phyloP scores from a whole-genome alignment of 208 protist species.

The Herpetomonas tarakana region DNA sequence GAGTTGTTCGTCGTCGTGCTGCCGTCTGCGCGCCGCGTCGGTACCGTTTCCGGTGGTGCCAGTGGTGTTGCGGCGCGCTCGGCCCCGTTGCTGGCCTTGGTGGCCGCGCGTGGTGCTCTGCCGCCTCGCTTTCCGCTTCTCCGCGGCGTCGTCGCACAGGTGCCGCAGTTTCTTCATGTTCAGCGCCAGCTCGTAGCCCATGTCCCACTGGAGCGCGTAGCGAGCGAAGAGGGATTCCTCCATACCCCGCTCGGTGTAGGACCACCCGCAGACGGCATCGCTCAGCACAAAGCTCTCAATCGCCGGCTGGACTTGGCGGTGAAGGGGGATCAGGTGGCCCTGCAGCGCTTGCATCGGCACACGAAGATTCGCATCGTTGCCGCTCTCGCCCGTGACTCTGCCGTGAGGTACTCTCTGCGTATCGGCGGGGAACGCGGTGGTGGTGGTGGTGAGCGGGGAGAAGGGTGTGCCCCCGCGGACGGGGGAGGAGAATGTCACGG shows the following conservation, averaged over 20 bases:
- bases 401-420: too few species aligned
- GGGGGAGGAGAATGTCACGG: not conserved
- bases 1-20: not conserved
- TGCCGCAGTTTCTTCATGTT: constrained; percentile 48
- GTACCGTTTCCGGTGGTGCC: not conserved
- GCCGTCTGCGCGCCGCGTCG: not conserved
- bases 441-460: too few species aligned
- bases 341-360: not conserved
- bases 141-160: constrained; percentile 15
- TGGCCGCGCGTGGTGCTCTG: not conserved
- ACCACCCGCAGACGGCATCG: constrained; percentile 43
- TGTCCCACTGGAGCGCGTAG: constrained; percentile 84
- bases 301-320: constrained; percentile 25
- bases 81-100: not conserved
- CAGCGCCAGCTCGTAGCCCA: constrained; percentile 72
- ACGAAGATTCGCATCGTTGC: too few species aligned
- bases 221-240: constrained; percentile 51
- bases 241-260: constrained; percentile 43
- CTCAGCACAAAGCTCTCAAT: constrained; percentile 51
- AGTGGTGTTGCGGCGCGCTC: not conserved
- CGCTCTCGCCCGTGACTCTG: too few species aligned
- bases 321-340: constrained; percentile 12
- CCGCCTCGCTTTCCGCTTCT: constrained; percentile 1
- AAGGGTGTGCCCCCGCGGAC: not conserved
- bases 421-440: too few species aligned